Conservation (phyloP, 2,329 filamentous ascomycete genomes). For the Xylaria sp. region DNA sequence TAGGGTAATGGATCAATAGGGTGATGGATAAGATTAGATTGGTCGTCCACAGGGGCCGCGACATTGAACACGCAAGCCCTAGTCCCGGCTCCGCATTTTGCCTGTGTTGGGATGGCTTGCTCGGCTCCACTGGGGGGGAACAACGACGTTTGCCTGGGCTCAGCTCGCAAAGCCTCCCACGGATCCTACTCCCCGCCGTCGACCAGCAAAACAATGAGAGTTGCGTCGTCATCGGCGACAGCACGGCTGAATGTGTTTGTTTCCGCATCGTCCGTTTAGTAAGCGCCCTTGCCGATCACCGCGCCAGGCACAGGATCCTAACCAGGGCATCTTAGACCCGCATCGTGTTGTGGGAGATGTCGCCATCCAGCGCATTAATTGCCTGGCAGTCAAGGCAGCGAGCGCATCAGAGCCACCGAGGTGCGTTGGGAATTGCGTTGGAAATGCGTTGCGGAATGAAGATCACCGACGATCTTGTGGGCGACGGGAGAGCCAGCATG, state of each 20-base stretch:
- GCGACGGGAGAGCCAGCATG: conserved; percentile 1
- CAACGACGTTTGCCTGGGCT: conserved; percentile 1
- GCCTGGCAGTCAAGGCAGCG: background rate
- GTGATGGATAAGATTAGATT: background rate
- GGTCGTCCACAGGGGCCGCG: conserved; percentile 4
- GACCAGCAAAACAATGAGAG: conserved; percentile 2
- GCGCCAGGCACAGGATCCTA: background rate
- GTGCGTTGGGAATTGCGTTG: background rate
- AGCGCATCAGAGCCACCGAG: no score
- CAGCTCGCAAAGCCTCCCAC: background rate
- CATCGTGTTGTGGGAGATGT: conserved; percentile 4
- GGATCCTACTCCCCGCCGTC: background rate
- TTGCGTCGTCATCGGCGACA: conserved; percentile 8
- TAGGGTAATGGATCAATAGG: background rate
- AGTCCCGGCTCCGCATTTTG: conserved; percentile 4
- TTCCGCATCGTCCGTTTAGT: background rate
- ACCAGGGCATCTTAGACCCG: background rate
- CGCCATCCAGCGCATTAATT: background rate
- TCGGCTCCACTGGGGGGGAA: background rate
- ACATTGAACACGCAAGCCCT: conserved; percentile 12
- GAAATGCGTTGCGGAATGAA: conserved; percentile 5
- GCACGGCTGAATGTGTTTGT: background rate
- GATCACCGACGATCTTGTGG: conserved; percentile 3
- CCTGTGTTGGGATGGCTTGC: no score
- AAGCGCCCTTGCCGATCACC: conserved; percentile 5